Evolutionary conservation across 2,329 filamentous ascomycete species (phyloP).

Genomic region (Paraphoma chrysanthemicola): DNA sequence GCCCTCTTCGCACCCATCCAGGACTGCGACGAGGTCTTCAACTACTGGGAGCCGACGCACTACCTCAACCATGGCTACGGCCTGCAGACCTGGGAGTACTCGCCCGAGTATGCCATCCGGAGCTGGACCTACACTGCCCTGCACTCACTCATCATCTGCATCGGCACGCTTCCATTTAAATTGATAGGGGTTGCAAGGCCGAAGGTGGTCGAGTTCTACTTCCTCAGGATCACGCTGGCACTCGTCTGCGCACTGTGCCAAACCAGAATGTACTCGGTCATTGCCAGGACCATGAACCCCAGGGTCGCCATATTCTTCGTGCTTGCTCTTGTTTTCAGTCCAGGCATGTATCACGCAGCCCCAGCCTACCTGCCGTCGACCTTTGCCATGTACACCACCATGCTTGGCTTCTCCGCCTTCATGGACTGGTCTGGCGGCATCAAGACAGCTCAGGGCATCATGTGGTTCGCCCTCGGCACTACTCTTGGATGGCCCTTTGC

Average conservation of each 20-base stretch:
- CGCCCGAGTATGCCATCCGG: slow-evolving; percentile 89
- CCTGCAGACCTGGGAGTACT: slow-evolving; percentile 98
- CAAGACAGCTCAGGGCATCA: slow-evolving; percentile 82
- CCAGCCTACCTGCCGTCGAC: slow-evolving; percentile 88
- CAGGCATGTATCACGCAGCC: slow-evolving; percentile 93
- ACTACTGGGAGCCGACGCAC: slow-evolving; percentile 98
- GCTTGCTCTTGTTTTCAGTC: slow-evolving; percentile 71
- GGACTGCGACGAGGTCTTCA: slow-evolving; percentile 98
- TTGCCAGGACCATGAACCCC: slow-evolving; percentile 78
- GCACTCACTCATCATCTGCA: slow-evolving; percentile 75
- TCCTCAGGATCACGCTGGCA: slow-evolving; percentile 77
- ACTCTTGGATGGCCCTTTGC: slow-evolving; percentile 96
- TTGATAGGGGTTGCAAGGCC: slow-evolving; percentile 29
- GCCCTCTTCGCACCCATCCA: slow-evolving; percentile 89
- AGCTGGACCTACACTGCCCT: slow-evolving; percentile 91
- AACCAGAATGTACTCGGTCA: slow-evolving; percentile 78
- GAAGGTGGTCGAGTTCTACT: slow-evolving; percentile 78
- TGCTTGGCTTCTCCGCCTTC: slow-evolving; percentile 86
- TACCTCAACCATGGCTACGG: slow-evolving; percentile 93
- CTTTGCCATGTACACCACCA: slow-evolving; percentile 94
- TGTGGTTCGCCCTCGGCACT: slow-evolving; percentile 87
- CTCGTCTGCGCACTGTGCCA: slow-evolving; percentile 81
- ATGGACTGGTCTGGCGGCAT: slow-evolving; percentile 86
- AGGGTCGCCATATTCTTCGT: slow-evolving; percentile 82
- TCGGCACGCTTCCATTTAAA: slow-evolving; percentile 64